Base-by-base conservation (phyloP, 2,329 filamentous ascomycete genomes). In the Penicillium sp. region DNA sequence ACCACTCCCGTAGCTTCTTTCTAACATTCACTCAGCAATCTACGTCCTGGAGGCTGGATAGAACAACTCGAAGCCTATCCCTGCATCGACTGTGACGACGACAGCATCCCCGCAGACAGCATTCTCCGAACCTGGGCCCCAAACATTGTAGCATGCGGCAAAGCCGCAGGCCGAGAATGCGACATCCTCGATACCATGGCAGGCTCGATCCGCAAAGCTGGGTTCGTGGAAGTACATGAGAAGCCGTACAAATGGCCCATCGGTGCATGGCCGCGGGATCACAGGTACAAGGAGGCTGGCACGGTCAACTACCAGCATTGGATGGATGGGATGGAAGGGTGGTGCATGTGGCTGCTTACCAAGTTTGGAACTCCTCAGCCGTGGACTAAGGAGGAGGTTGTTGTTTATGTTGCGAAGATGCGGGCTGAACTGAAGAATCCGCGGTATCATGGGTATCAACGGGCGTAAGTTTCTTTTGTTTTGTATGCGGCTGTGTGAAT, bases 221-320 rank as follows among this genome's bases (percentile, higher is more conserved):
- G 73, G 2, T 75, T 75, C 37, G 66, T 66, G 18, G 68, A 72
- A 50, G 51, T 75, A 11, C 59, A 64, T 6, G 65, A 70, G 23
- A 61, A 71, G n/a, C 37, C 66, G 3, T 65, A 63, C 47, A 67
- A 69, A 54, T 64, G 68, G 31, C 67, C 68, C 2, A 64, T 74
- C 37, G 71, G 70, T 2, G 51, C 62, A 5, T 73, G 69, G 71
- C 62, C 67, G 1, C 66, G 60, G 41, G 66, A 73, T 49, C 55
- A 56, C 12, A 57, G 53, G 14, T 61, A 67, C 45, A 70, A 71
- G 35, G 62, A 70, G 50, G 65, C 84, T 1, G 82, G 81, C 3
- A 51, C 58, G 4, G 76, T 63, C 41, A 61, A 64, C 29, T 52
- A 53, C 31, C 60, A 62, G 26, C 66, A 69, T 20, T 69, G 67